Percentiles rank a stretch among this genome's conserved stretches.
Evolutionary conservation across 2,329 filamentous ascomycete genomes (phyloP).

Genomic region (Myriangium duriaei): DNA sequence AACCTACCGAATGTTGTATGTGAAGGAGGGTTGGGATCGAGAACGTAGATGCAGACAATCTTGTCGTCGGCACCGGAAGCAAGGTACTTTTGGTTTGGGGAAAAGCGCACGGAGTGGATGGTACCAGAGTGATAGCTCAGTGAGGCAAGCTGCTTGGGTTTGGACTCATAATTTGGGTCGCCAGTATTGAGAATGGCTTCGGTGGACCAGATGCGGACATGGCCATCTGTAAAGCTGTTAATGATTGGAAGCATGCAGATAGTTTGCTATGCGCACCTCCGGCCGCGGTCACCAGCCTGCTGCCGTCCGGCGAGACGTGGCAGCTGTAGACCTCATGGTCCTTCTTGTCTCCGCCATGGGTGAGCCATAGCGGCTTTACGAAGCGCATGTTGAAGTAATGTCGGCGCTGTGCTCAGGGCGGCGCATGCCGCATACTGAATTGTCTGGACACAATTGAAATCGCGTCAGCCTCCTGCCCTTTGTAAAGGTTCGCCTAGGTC

Average conservation of each 20-base stretch:
- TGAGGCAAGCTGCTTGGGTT: constrained; percentile 86
- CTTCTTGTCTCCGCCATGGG: constrained; percentile 92
- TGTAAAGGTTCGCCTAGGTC: no score
- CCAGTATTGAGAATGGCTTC: constrained; percentile 78
- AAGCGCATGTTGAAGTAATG: constrained; percentile 37
- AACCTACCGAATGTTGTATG: constrained; percentile 64
- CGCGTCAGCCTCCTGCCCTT: no score
- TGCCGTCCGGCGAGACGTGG: constrained; percentile 89
- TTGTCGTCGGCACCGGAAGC: constrained; percentile 97
- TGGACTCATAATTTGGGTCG: constrained; percentile 51
- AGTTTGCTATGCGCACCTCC: constrained; percentile 50
- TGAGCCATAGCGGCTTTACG: constrained; percentile 92
- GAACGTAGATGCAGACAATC: constrained; percentile 92
- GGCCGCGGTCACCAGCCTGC: constrained; percentile 81
- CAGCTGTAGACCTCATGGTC: constrained; percentile 98
- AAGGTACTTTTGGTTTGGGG: constrained; percentile 84
- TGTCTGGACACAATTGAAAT: no score
- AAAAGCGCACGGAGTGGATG: constrained; percentile 94
- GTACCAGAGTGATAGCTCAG: constrained; percentile 98
- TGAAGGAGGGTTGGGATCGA: constrained; percentile 69
- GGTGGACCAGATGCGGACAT: constrained; percentile 95
- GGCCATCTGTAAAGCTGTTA: constrained; percentile 53
- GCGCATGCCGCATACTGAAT: constrained; percentile 1
- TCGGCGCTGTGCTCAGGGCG: constrained; percentile 7
- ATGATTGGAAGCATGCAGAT: not conserved